Conservation (phyloP, 148 eudicot genomes). For the Polygonum maritimum region DNA sequence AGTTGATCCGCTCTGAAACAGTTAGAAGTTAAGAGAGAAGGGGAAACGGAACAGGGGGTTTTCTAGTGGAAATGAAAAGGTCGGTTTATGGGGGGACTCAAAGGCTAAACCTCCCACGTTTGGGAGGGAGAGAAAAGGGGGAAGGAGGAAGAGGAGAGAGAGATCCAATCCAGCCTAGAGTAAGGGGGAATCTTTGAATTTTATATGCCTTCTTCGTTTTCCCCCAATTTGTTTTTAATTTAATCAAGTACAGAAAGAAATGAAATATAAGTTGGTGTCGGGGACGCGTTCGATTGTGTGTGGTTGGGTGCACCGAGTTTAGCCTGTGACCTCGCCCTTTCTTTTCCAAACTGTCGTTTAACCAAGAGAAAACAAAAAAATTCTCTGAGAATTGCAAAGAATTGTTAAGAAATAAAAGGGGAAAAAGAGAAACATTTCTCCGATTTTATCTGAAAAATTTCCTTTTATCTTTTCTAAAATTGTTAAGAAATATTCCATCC, state of each 20-base stretch:
- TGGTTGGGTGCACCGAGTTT: not conserved
- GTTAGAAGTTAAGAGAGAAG: not conserved
- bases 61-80: not conserved
- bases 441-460: too few relatives aligned
- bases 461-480: too few relatives aligned
- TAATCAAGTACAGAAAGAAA: not conserved
- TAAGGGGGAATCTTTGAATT: conserved; percentile 1
- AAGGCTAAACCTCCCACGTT: conserved; percentile 10
- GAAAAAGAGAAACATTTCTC: too few relatives aligned
- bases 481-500: too few relatives aligned
- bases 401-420: too few relatives aligned
- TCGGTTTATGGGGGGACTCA: conserved; percentile 6
- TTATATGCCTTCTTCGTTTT: not conserved
- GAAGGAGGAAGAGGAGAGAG: not conserved
- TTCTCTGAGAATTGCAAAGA: too few relatives aligned
- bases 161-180: conserved; percentile 2
- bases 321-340: not conserved
- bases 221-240: not conserved
- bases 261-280: not conserved
- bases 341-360: too few relatives aligned
- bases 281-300: not conserved
- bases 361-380: too few relatives aligned
- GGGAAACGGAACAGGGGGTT: not conserved
- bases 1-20: not conserved
- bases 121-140: not conserved